A percentile compares a stretch with the other conserved stretches of the same genome.
phyloP scores from a whole-genome alignment of 768 basidiomycete genomes.

The Macrolepiota albuminosa region DNA sequence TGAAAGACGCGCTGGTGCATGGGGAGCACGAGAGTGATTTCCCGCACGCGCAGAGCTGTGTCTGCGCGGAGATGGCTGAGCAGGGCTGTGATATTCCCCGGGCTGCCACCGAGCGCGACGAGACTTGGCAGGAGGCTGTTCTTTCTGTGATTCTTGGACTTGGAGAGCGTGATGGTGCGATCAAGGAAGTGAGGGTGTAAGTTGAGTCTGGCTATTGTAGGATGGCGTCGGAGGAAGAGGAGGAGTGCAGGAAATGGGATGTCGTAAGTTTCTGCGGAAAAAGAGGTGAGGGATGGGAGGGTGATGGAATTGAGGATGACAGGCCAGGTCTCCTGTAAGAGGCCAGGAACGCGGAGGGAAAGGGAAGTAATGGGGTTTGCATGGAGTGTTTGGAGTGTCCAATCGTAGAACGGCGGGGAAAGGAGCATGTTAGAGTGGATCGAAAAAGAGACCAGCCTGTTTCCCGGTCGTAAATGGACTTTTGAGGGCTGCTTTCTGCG shows the following conservation, averaged over 20 bases:
- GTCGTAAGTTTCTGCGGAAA: conserved; percentile 13
- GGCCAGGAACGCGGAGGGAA: conserved; percentile 14
- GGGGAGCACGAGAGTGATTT: conserved; percentile 15
- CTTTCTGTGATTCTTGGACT: neutral
- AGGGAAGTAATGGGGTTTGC: conserved; percentile 16
- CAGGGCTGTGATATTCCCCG: conserved; percentile 13
- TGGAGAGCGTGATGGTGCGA: neutral
- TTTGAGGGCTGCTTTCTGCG: neutral
- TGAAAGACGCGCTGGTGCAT: conserved; percentile 18
- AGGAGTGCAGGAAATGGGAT: conserved; percentile 18
- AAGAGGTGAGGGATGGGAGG: conserved; percentile 16
- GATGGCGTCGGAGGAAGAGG: conserved; percentile 22
- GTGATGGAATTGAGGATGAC: conserved; percentile 15
- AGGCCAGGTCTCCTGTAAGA: conserved; percentile 14
- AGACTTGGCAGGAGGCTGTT: conserved; percentile 14
- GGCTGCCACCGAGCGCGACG: conserved; percentile 16
- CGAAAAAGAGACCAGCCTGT: conserved; percentile 11
- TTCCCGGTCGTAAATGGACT: neutral
- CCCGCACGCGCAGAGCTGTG: conserved; percentile 6
- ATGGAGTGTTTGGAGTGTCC: conserved; percentile 18
- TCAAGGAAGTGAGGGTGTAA: conserved; percentile 15
- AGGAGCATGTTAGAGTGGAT: conserved; percentile 19
- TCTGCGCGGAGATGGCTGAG: conserved; percentile 11
- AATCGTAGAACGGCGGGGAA: conserved; percentile 17
- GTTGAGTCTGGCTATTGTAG: conserved; percentile 15